Conservation (phyloP, 1,139 yeast species). For the Diutina catenulata region DNA sequence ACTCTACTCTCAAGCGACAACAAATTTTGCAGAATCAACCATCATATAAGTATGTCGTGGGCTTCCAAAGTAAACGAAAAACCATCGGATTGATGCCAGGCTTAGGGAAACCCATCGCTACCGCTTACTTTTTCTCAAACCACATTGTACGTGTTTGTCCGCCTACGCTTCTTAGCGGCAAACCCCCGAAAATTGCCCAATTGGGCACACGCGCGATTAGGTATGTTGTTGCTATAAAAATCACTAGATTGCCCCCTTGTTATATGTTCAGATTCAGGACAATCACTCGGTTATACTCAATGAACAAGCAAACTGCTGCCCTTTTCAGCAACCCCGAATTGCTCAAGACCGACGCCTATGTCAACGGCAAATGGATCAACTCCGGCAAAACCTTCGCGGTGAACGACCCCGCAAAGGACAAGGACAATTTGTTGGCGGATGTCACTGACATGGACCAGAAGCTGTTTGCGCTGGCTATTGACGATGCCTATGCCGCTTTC, state of each 20-base stretch:
- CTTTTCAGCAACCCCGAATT: constrained; percentile 33
- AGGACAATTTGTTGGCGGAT: constrained; percentile 25
- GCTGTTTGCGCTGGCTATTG: constrained; percentile 34
- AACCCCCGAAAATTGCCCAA: neutral
- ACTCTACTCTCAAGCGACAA: too few relatives aligned
- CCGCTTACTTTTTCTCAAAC: neutral
- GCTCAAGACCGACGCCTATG: constrained; percentile 43
- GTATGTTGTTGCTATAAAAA: constrained; percentile 2
- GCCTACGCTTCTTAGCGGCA: neutral
- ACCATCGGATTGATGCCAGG: neutral
- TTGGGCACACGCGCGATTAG: neutral
- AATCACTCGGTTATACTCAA: neutral
- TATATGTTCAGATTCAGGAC: neutral
- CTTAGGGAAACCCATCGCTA: neutral
- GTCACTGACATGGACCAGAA: neutral
- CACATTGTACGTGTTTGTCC: neutral
- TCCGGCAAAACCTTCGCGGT: constrained; percentile 46
- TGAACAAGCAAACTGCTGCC: neutral
- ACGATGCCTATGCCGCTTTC: constrained; percentile 51
- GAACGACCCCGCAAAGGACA: constrained; percentile 55
- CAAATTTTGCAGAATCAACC: neutral
- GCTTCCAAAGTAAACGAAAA: neutral
- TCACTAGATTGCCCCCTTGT: neutral
- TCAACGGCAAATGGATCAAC: constrained; percentile 46
- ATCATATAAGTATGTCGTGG: neutral